Base-by-base conservation (phyloP, 148 eudicot species). In the Heliosperma pusillum region DNA sequence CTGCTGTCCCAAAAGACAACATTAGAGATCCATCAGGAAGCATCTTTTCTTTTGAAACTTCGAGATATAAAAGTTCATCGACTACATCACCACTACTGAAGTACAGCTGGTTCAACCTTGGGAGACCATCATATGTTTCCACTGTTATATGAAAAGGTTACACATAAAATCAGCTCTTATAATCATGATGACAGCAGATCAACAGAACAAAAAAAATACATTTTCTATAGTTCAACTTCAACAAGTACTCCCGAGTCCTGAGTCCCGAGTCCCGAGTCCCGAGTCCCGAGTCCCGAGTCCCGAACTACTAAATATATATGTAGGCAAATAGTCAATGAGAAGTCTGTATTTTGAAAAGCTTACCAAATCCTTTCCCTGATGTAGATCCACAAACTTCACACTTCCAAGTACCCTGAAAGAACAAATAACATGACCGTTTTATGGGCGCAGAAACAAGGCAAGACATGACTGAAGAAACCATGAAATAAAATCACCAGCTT, bases 31-130 rank as follows among this genome's bases (percentile, higher is more conserved):
- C 93, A 64, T 83, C 84, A 55, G 85, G 79, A 36, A 82, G 69
- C 76, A 42, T 74, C 57, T 42, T 74, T 73, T 85, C 89, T 33
- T 36, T 66, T 19, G 93, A 89, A 55, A 42, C 16, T 60, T 90
- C 90, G 13, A 92, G 66, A 73, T 72, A 89, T 16, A 89, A 71
- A 25, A 90, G 81, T 76, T 92, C 93, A 47, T 92, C 93, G 16
- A 74, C 22, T 50, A 86, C 79, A 20, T 91, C 93, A 64, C 82
- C 83, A 64, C 81, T 83, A 15, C 72, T 83, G 61, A 82, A 88
- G 73, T 81, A 76, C 20, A 73, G 22, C 66, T 86, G 75, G 76
- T 10, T 59, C 63, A 86, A 57, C 79, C 83, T 80, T 24, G 91
- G 85, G 42, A 88, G 91, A 69, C 77, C 67, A 29, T 80, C 86